phyloP scores from a whole-genome alignment of 2,329 filamentous ascomycete genomes.

The Colletotrichum gloeosporioides region DNA sequence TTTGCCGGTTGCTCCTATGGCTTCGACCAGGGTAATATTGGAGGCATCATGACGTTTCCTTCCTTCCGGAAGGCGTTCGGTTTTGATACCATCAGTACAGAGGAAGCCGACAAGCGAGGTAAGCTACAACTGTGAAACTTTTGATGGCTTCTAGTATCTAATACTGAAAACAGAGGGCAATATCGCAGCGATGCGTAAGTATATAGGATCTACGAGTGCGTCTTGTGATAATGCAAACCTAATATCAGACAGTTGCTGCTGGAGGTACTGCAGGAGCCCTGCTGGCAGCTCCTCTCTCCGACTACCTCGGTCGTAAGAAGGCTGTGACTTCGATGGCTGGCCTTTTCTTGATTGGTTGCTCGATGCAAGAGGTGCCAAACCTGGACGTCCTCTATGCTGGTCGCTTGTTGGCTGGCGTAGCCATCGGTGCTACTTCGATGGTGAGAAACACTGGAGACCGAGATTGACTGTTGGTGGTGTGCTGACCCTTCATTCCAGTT shows the following conservation, averaged over 20 bases:
- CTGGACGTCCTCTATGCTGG: constrained; percentile 40
- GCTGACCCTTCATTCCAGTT: constrained; percentile 18
- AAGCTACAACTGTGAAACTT: background rate
- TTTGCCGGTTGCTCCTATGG: constrained; percentile 43
- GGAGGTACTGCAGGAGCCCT: constrained; percentile 41
- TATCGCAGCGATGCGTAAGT: constrained; percentile 37
- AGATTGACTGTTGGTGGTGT: background rate
- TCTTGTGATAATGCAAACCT: background rate
- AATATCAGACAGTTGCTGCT: constrained; percentile 32
- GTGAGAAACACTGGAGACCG: background rate
- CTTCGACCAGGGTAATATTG: constrained; percentile 44
- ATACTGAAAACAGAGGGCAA: constrained; percentile 27
- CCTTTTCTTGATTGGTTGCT: constrained; percentile 37
- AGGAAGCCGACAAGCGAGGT: constrained; percentile 30
- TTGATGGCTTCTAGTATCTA: background rate
- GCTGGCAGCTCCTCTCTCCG: constrained; percentile 38
- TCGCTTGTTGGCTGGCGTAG: constrained; percentile 38
- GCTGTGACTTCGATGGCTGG: constrained; percentile 34
- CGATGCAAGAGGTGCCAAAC: constrained; percentile 40
- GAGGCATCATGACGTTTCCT: constrained; percentile 39
- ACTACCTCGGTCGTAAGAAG: constrained; percentile 40
- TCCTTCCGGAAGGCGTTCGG: constrained; percentile 41
- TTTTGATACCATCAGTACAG: constrained; percentile 30
- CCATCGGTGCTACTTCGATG: constrained; percentile 40
- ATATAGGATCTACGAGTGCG: background rate